Evolutionary conservation across 1,139 yeast species (phyloP).

Genomic region (Taphrina flavorubra): DNA sequence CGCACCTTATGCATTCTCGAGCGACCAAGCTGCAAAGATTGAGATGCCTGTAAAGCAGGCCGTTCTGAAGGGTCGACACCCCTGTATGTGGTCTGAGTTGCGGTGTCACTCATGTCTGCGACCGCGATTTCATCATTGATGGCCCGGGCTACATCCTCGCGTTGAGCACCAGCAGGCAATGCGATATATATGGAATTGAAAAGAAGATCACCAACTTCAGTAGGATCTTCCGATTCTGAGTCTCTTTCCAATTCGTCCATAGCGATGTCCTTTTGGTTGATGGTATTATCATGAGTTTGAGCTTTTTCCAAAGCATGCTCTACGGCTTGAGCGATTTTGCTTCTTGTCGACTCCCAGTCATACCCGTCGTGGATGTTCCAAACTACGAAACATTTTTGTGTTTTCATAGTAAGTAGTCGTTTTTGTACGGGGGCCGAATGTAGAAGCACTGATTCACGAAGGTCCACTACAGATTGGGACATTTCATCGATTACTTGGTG

Average conservation of each 20-base stretch:
- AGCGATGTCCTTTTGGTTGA: neutral
- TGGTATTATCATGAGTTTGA: slow-evolving; percentile 11
- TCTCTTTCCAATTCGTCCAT: slow-evolving; percentile 30
- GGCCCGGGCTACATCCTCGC: slow-evolving; percentile 32
- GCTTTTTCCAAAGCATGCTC: slow-evolving; percentile 59
- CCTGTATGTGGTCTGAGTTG: slow-evolving; percentile 44
- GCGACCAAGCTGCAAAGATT: slow-evolving; percentile 62
- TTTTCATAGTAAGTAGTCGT: slow-evolving; percentile 43
- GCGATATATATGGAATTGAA: slow-evolving; percentile 77
- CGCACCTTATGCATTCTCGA: slow-evolving; percentile 68
- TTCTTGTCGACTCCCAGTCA: slow-evolving; percentile 85
- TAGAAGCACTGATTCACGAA: neutral
- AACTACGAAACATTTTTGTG: slow-evolving; percentile 50
- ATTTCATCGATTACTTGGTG: neutral
- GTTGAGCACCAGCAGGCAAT: slow-evolving; percentile 53
- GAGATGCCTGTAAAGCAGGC: neutral
- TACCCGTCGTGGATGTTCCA: slow-evolving; percentile 84
- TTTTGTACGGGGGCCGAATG: neutral
- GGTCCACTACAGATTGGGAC: slow-evolving; percentile 6
- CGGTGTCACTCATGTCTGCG: slow-evolving; percentile 50
- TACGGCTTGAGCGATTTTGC: slow-evolving; percentile 67
- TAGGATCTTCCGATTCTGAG: slow-evolving; percentile 47
- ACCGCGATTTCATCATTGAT: slow-evolving; percentile 44
- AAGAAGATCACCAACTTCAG: slow-evolving; percentile 65
- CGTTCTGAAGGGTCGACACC: neutral